Evolutionary conservation across 345 rosid genomes (phyloP), one percentile per base, ranked within the genome.

Genomic region (Noccaea caerulescens): DNA sequence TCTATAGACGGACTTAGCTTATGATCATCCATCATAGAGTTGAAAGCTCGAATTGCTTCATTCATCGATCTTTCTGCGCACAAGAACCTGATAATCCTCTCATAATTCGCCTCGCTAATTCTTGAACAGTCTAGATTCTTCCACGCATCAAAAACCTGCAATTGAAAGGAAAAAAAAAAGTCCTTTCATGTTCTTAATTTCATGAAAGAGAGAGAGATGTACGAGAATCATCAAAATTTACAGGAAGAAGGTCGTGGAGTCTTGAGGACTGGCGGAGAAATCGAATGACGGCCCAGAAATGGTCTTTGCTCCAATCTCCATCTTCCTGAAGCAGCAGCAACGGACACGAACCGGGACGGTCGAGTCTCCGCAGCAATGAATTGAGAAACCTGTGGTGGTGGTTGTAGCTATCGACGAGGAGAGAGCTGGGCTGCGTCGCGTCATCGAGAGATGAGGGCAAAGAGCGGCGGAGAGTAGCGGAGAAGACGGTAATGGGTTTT

Each of bases 61-160:
- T 78, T 84, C 71, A 80, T 54, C 45, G 66, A 55, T 55, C 72
- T 77, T 58, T 79, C 88, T 30, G 78, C 83, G 42, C 84, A 53
- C 70, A 89, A 72, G 57, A 83, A 54, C 72, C 64, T 79, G 32
- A 84, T 81, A 69, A 87, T 81, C 84, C 49, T 84, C 75, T 86
- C 84, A 65, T 79, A 87, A 68, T 83, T 84, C 45, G 69, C 42
- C 44, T 80, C 85, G 69, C 39, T 87, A 58, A 78, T 72, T 68
- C 91, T 62, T 1, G 84, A 82, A 34, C 61, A 68, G 23, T 85
- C 89, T 23, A 77, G 52, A 12, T 49, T 63, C 83, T 79, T 86
- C 92, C 97, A 88, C 80, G 73, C 58, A 75, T 84, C 77, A 81
- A 85, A 87, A 13, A 88, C 84, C 92, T 90, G 77, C 16, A n/a